Evolutionary conservation across 352 stramenopile genomes (phyloP).

Genomic region (Pythium brachiatum): DNA sequence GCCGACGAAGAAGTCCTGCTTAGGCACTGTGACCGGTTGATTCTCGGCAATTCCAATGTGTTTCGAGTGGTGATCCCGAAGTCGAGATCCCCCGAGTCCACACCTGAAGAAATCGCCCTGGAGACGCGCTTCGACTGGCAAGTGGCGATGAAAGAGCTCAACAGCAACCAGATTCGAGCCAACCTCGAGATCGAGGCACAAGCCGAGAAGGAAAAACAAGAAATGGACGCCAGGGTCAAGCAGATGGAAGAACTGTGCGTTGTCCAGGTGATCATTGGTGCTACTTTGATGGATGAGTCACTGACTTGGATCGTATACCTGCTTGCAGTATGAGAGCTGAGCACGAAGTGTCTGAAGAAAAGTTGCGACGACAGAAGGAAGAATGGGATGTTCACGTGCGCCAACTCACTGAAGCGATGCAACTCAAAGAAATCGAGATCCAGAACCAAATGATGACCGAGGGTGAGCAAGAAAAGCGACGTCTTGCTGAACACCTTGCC

Average conservation of each 20-base stretch:
- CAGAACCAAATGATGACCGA: conserved; percentile 74
- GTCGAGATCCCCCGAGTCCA: conserved; percentile 24
- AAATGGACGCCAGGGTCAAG: conserved; percentile 72
- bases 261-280: background rate
- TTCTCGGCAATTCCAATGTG: conserved; percentile 76
- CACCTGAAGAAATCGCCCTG: conserved; percentile 30
- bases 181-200: conserved; percentile 54
- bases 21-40: conserved; percentile 63
- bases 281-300: background rate
- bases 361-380: conserved; percentile 55
- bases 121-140: conserved; percentile 75
- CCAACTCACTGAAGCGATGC: conserved; percentile 75
- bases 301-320: background rate
- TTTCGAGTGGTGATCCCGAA: conserved; percentile 75
- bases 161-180: conserved; percentile 62
- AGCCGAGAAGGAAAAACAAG: conserved; percentile 65
- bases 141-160: conserved; percentile 79
- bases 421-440: conserved; percentile 64
- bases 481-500: conserved; percentile 67
- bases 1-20: conserved; percentile 36
- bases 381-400: conserved; percentile 72
- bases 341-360: conserved; percentile 56
- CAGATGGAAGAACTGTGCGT: conserved; percentile 74
- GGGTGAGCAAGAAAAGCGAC: conserved; percentile 70
- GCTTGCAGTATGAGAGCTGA: conserved; percentile 49